Evolutionary conservation across 495 filamentous ascomycete species (phyloP).

Genomic region (Xylaria grammica): DNA sequence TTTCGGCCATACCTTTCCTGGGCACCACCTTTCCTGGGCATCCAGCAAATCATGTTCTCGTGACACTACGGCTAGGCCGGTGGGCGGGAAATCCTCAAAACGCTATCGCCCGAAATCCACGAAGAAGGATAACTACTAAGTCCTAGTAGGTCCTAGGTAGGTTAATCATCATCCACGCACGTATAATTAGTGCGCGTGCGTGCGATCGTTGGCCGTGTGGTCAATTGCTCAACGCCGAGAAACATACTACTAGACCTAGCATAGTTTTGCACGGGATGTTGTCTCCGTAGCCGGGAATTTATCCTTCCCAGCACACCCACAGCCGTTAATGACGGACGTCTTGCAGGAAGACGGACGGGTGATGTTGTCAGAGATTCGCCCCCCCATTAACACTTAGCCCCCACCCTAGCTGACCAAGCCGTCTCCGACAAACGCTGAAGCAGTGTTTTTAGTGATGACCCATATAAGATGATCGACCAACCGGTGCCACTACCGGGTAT

Average conservation of each 20-base stretch:
- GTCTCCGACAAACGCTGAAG: constrained; percentile 5
- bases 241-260: neutral
- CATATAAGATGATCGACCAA: constrained; percentile 19
- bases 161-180: too few relatives aligned
- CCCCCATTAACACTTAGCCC: constrained; percentile 7
- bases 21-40: too few relatives aligned
- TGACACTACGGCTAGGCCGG: neutral
- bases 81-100: neutral
- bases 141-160: too few relatives aligned
- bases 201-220: constrained; percentile 13
- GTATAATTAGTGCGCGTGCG: neutral
- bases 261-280: constrained; percentile 15
- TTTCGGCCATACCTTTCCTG: constrained; percentile 19
- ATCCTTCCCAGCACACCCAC: constrained; percentile 8
- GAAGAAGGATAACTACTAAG: too few relatives aligned
- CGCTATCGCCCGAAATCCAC: too few relatives aligned
- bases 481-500: constrained; percentile 22
- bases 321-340: constrained; percentile 1
- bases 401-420: constrained; percentile 1
- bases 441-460: constrained; percentile 6
- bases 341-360: constrained; percentile 13
- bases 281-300: constrained; percentile 6
- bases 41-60: too few relatives aligned
- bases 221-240: neutral
- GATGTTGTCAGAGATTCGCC: constrained; percentile 14